These are phyloP conservation scores for Teratosphaeria epicoccoides DNA, from an alignment of 2,329 filamentous ascomycete species.

Conservation along the genomic window DNA sequence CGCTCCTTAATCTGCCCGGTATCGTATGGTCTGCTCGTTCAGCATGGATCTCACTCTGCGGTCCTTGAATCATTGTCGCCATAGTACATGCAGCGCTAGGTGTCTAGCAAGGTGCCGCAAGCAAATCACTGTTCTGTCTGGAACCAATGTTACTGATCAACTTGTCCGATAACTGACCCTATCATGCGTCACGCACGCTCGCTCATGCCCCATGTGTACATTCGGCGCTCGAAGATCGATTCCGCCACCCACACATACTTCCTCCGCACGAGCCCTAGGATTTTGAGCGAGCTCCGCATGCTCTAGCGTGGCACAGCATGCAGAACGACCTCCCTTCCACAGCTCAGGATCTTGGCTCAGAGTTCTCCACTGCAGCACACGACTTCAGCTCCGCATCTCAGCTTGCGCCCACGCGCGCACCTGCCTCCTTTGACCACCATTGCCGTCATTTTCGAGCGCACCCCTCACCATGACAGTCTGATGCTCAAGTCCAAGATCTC, in stretches of 20 bases:
- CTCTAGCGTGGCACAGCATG: background rate
- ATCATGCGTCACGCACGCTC: background rate
- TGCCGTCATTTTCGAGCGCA: background rate
- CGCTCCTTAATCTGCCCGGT: too few relatives aligned
- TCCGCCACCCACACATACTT: background rate
- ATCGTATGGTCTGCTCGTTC: too few relatives aligned
- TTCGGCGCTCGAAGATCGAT: too few relatives aligned
- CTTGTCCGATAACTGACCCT: too few relatives aligned
- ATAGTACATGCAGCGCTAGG: too few relatives aligned
- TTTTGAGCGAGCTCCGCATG: background rate
- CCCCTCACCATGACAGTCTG: conserved; percentile 24
- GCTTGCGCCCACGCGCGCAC: background rate
- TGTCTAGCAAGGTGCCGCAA: too few relatives aligned
- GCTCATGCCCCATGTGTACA: background rate
- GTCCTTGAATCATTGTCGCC: too few relatives aligned
- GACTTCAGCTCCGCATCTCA: background rate
- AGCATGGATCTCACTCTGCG: too few relatives aligned
- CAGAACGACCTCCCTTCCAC: background rate
- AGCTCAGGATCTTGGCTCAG: background rate
- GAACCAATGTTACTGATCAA: too few relatives aligned
- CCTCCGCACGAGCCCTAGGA: background rate
- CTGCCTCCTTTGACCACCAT: background rate
- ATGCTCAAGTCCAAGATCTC: conserved; percentile 17
- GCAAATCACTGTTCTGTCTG: too few relatives aligned
- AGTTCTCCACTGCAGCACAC: background rate